These are phyloP conservation scores for Phanerochaete carnosa DNA, from an alignment of 768 basidiomycete genomes.

Conservation along the genomic window DNA sequence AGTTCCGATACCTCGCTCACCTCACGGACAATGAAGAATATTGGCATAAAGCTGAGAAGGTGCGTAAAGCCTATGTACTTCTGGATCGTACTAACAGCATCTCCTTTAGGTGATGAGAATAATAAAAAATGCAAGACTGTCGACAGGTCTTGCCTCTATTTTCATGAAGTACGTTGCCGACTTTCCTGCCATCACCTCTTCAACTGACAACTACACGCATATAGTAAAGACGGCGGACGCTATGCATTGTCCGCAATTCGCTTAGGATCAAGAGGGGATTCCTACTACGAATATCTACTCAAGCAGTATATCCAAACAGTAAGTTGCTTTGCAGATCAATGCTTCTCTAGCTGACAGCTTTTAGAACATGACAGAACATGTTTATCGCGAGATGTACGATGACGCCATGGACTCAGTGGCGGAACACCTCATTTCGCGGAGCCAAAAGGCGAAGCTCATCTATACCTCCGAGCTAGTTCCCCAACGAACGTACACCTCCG, in stretches of 20 bases:
- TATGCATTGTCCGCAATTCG: conserved; percentile 73
- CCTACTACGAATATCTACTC: conserved; percentile 88
- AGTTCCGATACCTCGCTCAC: conserved; percentile 82
- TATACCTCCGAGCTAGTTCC: conserved; percentile 86
- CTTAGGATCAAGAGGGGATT: conserved; percentile 89
- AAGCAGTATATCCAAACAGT: conserved; percentile 55
- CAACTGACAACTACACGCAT: background rate
- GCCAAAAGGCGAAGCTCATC: conserved; percentile 52
- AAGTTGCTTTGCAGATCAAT: conserved; percentile 13
- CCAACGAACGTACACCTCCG: conserved; percentile 32
- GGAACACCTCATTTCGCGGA: conserved; percentile 65
- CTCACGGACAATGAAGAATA: conserved; percentile 76
- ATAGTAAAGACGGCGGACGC: conserved; percentile 46
- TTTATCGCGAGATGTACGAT: conserved; percentile 91
- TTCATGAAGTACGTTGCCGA: conserved; percentile 61
- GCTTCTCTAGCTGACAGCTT: conserved; percentile 7
- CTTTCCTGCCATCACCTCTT: background rate
- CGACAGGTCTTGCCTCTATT: conserved; percentile 79
- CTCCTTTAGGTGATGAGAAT: conserved; percentile 58
- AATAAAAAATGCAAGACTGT: conserved; percentile 57
- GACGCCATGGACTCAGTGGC: conserved; percentile 83
- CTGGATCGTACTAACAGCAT: background rate
- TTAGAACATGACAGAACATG: conserved; percentile 67
- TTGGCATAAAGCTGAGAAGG: conserved; percentile 79
- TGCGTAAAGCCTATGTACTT: conserved; percentile 40